A percentile compares a stretch with the other conserved stretches of the same genome.
Conservation (phyloP, 2,329 filamentous ascomycete species). For the Epichloe glyceriae region DNA sequence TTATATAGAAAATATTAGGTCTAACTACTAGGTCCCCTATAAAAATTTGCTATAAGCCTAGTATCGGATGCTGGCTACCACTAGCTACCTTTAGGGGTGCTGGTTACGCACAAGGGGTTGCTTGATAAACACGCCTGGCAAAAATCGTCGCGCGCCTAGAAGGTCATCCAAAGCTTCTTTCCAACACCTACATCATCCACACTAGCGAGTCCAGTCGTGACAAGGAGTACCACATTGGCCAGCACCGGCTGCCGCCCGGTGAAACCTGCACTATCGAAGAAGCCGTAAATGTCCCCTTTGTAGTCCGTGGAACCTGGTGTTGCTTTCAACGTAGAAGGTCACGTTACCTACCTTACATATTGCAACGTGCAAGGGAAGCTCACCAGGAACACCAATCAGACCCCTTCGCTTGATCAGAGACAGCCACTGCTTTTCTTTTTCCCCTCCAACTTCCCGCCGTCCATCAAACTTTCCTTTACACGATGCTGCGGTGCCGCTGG, state of each 20-base stretch:
- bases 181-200: too few species aligned
- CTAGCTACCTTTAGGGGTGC: too few species aligned
- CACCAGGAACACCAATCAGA: constrained; percentile 47
- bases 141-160: too few species aligned
- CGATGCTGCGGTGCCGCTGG: background rate
- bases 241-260: constrained; percentile 44
- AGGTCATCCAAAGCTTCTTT: too few species aligned
- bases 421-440: constrained; percentile 30
- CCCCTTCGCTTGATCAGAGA: constrained; percentile 37
- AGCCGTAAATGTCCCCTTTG: constrained; percentile 45
- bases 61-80: too few species aligned
- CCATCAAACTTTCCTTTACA: too few species aligned
- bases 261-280: constrained; percentile 47
- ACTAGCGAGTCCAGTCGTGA: constrained; percentile 18
- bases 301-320: constrained; percentile 42
- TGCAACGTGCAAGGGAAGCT: constrained; percentile 18
- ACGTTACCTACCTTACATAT: constrained; percentile 45
- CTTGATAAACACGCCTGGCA: too few species aligned
- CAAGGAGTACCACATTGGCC: constrained; percentile 48
- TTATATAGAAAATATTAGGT: too few species aligned
- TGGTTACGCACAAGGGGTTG: too few species aligned
- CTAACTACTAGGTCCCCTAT: too few species aligned
- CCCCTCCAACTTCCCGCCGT: too few species aligned
- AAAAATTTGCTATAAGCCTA: too few species aligned
- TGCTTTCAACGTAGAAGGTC: constrained; percentile 22